Percentiles rank a stretch among this genome's conserved stretches.
phyloP scores from a whole-genome alignment of 2,329 filamentous ascomycete genomes.

The Pseudogymnoascus sp. region DNA sequence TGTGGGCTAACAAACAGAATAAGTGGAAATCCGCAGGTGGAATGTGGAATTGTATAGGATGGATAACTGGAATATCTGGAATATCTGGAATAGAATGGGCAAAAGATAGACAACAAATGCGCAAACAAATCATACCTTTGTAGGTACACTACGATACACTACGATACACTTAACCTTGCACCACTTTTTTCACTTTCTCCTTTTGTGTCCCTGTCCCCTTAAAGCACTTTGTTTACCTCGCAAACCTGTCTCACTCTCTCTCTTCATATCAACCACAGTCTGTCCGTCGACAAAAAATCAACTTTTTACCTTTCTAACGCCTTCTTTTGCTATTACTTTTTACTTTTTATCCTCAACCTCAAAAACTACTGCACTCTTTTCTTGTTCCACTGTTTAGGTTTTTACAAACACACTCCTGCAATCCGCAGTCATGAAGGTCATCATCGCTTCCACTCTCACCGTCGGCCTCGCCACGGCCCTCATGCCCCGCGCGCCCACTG shows the following conservation, averaged over 20 bases:
- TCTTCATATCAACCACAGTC: conserved; percentile 3
- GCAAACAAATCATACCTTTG: conserved; percentile 2
- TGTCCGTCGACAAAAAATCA: not conserved
- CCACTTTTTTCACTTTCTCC: not conserved
- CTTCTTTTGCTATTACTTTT: not conserved
- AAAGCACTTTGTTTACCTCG: conserved; percentile 4
- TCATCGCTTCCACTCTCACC: conserved; percentile 12
- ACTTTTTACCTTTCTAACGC: not conserved
- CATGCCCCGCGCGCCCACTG: conserved; percentile 14
- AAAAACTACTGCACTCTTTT: not conserved
- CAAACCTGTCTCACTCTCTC: not conserved
- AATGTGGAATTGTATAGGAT: too few species aligned
- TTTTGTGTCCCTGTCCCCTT: conserved; percentile 6
- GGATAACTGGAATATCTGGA: not conserved
- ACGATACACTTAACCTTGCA: too few species aligned
- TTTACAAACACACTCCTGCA: not conserved
- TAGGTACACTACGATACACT: conserved; percentile 6
- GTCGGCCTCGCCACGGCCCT: conserved; percentile 17
- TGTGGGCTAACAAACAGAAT: conserved; percentile 4
- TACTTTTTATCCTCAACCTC: not conserved
- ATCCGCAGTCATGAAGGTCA: conserved; percentile 5
- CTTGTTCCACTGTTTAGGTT: not conserved
- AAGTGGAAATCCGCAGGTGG: not conserved
- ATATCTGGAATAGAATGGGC: not conserved
- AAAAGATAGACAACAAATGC: not conserved